phyloP scores from a whole-genome alignment of 768 basidiomycete genomes.

The Suillus alpinus region DNA sequence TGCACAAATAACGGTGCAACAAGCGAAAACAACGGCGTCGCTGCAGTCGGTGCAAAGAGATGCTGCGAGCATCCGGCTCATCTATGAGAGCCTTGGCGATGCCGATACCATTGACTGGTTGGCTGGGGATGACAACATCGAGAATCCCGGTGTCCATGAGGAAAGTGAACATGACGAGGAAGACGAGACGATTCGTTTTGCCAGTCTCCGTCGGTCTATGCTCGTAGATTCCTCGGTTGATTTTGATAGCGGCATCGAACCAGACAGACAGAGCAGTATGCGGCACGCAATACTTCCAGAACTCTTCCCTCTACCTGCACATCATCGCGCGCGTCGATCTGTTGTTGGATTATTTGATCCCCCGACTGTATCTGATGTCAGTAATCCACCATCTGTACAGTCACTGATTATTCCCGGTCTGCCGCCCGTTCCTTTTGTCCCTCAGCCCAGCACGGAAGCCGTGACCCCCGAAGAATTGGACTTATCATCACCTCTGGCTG shows the following conservation, averaged over 20 bases:
- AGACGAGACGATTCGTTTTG: conserved; percentile 31
- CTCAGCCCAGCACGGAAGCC: conserved; percentile 27
- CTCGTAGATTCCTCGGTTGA: conserved; percentile 20
- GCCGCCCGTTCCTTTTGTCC: conserved; percentile 33
- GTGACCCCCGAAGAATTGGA: conserved; percentile 12
- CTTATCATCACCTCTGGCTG: conserved; percentile 19
- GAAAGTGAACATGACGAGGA: conserved; percentile 24
- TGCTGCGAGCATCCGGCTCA: conserved; percentile 63
- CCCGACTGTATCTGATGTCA: conserved; percentile 12
- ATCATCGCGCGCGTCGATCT: conserved; percentile 43
- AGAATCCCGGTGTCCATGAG: conserved; percentile 20
- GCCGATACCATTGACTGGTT: conserved; percentile 39
- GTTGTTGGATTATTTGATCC: conserved; percentile 63
- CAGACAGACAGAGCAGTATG: conserved; percentile 27
- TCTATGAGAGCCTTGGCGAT: conserved; percentile 67
- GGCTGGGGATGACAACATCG: conserved; percentile 45
- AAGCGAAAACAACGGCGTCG: conserved; percentile 56
- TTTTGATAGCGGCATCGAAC: conserved; percentile 18
- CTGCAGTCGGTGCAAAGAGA: conserved; percentile 71
- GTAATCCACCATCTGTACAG: conserved; percentile 20
- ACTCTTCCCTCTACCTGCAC: conserved; percentile 15
- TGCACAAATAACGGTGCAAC: conserved; percentile 59
- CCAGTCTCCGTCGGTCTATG: conserved; percentile 25
- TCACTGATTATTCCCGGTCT: conserved; percentile 33
- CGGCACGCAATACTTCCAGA: conserved; percentile 12